phyloP scores from a whole-genome alignment of 139 green algal genomes.

The Penium margaritaceum region DNA sequence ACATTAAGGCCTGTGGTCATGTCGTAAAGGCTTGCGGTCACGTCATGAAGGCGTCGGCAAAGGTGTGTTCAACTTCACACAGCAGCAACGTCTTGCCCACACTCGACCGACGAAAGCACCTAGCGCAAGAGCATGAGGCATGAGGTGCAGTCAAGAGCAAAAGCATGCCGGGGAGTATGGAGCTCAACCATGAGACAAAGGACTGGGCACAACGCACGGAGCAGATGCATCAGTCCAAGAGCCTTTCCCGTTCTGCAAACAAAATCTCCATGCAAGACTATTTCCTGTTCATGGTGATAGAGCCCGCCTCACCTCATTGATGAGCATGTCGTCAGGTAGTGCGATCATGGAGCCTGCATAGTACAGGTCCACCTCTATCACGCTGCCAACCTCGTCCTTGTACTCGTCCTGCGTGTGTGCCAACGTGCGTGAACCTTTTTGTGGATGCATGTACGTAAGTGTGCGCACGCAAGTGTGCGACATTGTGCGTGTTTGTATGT shows the following conservation, averaged over 20 bases:
- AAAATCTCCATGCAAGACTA: not conserved
- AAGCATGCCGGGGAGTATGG: constrained; percentile 2
- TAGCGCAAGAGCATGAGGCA: too few relatives aligned
- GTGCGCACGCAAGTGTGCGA: too few relatives aligned
- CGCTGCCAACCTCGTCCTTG: constrained; percentile 16
- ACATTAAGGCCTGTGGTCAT: too few relatives aligned
- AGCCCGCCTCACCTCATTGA: constrained; percentile 5
- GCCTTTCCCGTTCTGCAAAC: not conserved
- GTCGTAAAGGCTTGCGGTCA: too few relatives aligned
- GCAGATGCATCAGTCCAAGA: not conserved
- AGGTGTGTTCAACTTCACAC: too few relatives aligned
- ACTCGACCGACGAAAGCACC: too few relatives aligned
- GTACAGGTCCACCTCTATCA: constrained; percentile 47
- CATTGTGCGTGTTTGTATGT: too few relatives aligned
- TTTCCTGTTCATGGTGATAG: not conserved
- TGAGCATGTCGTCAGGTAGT: constrained; percentile 28
- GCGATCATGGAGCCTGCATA: constrained; percentile 28
- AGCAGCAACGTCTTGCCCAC: too few relatives aligned
- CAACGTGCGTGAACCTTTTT: too few relatives aligned
- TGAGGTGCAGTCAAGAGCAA: too few relatives aligned
- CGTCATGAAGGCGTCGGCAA: too few relatives aligned
- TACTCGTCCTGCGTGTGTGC: constrained; percentile 32
- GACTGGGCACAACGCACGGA: not conserved
- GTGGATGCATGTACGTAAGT: too few relatives aligned
- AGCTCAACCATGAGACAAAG: not conserved